A percentile compares a stretch with the other conserved stretches of the same genome.
These are phyloP conservation scores for Sisymbrium altissimum DNA, from an alignment of 345 rosid genomes.

Conservation along the genomic window DNA sequence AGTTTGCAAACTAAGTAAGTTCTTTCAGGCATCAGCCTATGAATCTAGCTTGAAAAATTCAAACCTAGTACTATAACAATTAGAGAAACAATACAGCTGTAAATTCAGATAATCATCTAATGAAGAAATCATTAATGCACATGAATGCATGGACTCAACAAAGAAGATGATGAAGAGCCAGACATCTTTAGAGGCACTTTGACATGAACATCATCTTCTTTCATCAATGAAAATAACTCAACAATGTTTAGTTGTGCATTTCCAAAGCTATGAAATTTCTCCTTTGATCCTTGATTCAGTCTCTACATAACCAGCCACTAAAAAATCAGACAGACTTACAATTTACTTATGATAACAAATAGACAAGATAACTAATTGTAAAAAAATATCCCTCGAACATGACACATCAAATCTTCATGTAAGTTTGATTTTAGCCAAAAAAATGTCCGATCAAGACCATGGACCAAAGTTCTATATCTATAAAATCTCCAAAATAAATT, in stretches of 20 bases:
- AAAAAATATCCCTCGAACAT: no score
- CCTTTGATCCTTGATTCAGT: conserved; percentile 44
- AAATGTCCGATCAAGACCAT: no score
- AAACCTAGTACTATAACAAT: no score
- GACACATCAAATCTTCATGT: no score
- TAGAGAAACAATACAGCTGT: conserved; percentile 19
- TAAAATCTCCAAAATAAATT: neutral
- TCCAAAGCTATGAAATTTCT: conserved; percentile 55
- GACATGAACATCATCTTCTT: conserved; percentile 59
- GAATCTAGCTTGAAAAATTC: no score
- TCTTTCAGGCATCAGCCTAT: no score
- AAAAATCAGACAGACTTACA: neutral
- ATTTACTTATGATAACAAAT: no score
- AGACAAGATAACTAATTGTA: no score
- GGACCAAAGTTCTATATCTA: no score
- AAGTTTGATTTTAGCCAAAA: no score
- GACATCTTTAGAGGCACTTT: conserved; percentile 49
- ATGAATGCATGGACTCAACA: conserved; percentile 28
- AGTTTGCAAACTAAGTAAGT: no score
- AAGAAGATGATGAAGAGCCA: conserved; percentile 24
- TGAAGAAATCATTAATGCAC: conserved; percentile 2
- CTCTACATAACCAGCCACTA: conserved; percentile 30
- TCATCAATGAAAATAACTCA: conserved; percentile 51
- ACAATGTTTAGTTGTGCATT: conserved; percentile 60
- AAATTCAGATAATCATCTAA: neutral